Conservation (phyloP, 768 basidiomycete genomes). For the Phylloporus sp. region DNA sequence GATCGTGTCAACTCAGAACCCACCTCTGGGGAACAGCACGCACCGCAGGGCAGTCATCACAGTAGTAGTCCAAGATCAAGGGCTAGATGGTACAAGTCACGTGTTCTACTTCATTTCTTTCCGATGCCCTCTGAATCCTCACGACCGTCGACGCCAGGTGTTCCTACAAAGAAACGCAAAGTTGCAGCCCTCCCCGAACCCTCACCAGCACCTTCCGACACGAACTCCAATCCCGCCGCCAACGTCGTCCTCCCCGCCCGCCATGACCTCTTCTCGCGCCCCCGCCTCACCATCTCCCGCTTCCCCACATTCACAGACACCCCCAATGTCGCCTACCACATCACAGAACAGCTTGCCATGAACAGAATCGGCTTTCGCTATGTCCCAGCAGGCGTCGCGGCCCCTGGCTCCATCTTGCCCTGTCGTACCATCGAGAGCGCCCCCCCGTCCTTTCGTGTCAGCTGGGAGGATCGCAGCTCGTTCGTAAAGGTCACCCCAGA, state of each 20-base stretch:
- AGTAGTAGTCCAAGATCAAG: conserved; percentile 2
- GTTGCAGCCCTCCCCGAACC: conserved; percentile 38
- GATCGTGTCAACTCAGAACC: conserved; percentile 20
- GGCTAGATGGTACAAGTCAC: conserved; percentile 15
- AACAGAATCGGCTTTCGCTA: conserved; percentile 82
- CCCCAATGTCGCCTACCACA: conserved; percentile 51
- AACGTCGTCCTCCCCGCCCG: conserved; percentile 59
- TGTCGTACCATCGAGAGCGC: conserved; percentile 81
- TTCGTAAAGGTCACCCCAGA: conserved; percentile 78
- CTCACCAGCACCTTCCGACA: conserved; percentile 61
- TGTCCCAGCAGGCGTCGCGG: conserved; percentile 71
- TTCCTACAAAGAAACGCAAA: conserved; percentile 48
- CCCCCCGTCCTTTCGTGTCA: conserved; percentile 66
- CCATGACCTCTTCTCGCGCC: conserved; percentile 65
- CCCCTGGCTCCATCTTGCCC: conserved; percentile 50
- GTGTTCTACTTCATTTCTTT: conserved; percentile 14
- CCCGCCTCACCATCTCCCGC: conserved; percentile 70
- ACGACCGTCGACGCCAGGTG: conserved; percentile 32
- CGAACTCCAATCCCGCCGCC: conserved; percentile 30
- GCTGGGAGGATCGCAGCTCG: conserved; percentile 89
- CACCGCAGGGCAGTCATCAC: conserved; percentile 41
- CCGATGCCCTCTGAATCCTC: conserved; percentile 30
- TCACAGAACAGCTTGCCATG: conserved; percentile 66
- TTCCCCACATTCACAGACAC: conserved; percentile 65
- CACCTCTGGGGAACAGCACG: conserved; percentile 3